Percentiles rank a stretch among this genome's conserved stretches.
These are phyloP conservation scores for Penicillium sclerotigenum DNA, from an alignment of 2,329 filamentous ascomycete species.

Conservation along the genomic window DNA sequence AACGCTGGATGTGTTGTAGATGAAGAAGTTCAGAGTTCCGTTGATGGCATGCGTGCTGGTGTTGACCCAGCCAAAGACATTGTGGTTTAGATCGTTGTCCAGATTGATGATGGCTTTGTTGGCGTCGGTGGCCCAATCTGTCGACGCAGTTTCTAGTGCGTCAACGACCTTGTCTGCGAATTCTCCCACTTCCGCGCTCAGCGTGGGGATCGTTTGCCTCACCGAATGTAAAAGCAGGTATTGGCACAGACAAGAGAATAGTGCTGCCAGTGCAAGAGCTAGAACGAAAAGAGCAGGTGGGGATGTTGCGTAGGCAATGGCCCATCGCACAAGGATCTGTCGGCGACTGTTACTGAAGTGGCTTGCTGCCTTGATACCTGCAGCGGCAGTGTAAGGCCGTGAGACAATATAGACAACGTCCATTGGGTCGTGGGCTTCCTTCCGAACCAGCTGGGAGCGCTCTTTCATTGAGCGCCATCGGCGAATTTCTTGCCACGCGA, in stretches of 20 bases:
- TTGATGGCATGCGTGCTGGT: constrained; percentile 81
- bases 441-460: constrained; percentile 63
- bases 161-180: constrained; percentile 76
- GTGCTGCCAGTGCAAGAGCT: constrained; percentile 74
- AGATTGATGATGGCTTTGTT: constrained; percentile 67
- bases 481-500: constrained; percentile 76
- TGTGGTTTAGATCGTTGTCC: constrained; percentile 72
- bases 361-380: constrained; percentile 68
- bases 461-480: constrained; percentile 71
- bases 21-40: constrained; percentile 77
- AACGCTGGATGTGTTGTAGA: constrained; percentile 69
- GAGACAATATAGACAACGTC: constrained; percentile 87
- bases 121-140: constrained; percentile 70
- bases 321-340: constrained; percentile 76
- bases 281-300: constrained; percentile 81
- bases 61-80: constrained; percentile 83
- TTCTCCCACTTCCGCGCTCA: constrained; percentile 70
- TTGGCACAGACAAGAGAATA: constrained; percentile 80
- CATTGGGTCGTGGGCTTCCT: constrained; percentile 70
- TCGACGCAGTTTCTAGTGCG: constrained; percentile 70
- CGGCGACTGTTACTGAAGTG: constrained; percentile 60
- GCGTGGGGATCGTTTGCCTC: constrained; percentile 69
- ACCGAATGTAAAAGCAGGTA: constrained; percentile 71
- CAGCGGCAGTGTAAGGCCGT: constrained; percentile 69
- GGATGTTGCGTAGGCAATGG: constrained; percentile 82